Base-by-base conservation (phyloP, 2,329 filamentous ascomycete species). In the Penicillium decumbens region DNA sequence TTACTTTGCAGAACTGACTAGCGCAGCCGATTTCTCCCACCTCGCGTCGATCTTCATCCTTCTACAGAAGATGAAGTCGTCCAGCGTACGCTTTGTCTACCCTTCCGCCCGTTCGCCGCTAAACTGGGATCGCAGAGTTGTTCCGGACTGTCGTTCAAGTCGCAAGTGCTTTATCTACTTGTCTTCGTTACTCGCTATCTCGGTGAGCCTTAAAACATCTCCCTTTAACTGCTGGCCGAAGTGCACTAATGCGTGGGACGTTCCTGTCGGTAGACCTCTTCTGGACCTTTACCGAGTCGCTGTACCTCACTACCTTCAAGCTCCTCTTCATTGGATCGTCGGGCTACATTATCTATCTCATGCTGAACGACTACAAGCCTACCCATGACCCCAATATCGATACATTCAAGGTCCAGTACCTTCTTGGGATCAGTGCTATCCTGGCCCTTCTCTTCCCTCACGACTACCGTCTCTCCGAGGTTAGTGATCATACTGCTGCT, bases 121-220 rank as follows among this genome's bases (percentile, higher is more conserved):
- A 45, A 59, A 45, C 9, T 15, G 20, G 20, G 35, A 24, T 53
- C 37, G 28, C 46, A 96, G 92, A 96, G 91, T 78, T 95, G 91
- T 71, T 86, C 92, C 37, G 93, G 93, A 63, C 92, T 98, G 73
- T 98, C 93, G 13, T 97, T 98, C 81, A 98, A 98, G 72, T 96
- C 92, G 54, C 93, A 98, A 80, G 89, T 85, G 43, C 81, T 98
- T 49, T 98, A 98, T 74, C 78, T 97, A 60, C 76, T 95, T 39
- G 93, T 98, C 64, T 98, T 98, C 73, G 70, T 95, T 38, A 95
- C 91, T 55, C 83, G 93, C 67, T 98, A 98, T 73, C 81, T 98
- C 55, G 87, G 87, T 89, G 75, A 48, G 71, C 50, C 33, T 41
- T 10, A 49, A 20, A 38, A 12, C 20, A 47, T 28, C 18, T 43